A percentile compares a stretch with the other conserved stretches of the same genome.
These are phyloP conservation scores for Adansonia digitata DNA, from an alignment of 345 rosid genomes.

Conservation along the genomic window DNA sequence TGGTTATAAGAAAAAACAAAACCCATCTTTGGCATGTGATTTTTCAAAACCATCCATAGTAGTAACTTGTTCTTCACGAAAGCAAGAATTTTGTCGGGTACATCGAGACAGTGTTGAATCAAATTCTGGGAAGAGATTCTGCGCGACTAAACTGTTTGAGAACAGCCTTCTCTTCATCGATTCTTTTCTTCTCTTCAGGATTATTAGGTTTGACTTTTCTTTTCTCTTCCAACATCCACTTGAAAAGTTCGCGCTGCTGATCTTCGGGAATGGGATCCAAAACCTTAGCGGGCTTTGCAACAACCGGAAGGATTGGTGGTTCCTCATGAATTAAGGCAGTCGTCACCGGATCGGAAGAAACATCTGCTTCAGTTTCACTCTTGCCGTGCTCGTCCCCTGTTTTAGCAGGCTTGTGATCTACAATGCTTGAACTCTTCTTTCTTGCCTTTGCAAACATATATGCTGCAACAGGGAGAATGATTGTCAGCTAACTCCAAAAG, in stretches of 20 bases:
- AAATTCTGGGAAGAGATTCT: slow-evolving; percentile 47
- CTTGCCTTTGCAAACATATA: slow-evolving; percentile 54
- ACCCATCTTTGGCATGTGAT: neutral
- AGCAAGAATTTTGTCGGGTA: slow-evolving; percentile 25
- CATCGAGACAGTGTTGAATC: slow-evolving; percentile 25
- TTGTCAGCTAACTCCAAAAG: neutral
- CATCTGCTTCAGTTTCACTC: slow-evolving; percentile 18
- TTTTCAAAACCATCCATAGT: neutral
- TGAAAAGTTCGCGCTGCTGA: slow-evolving; percentile 64
- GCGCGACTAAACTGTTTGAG: slow-evolving; percentile 59
- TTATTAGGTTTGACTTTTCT: slow-evolving; percentile 52
- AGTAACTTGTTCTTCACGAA: slow-evolving; percentile 10
- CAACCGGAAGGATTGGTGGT: slow-evolving; percentile 18
- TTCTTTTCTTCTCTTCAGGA: slow-evolving; percentile 41
- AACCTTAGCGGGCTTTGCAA: slow-evolving; percentile 27
- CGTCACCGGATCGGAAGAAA: slow-evolving; percentile 15
- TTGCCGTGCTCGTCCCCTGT: slow-evolving; percentile 25
- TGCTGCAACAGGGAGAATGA: slow-evolving; percentile 38
- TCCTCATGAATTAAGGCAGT: slow-evolving; percentile 19
- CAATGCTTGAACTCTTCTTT: slow-evolving; percentile 29
- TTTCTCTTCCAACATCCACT: slow-evolving; percentile 77
- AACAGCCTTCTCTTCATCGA: slow-evolving; percentile 63
- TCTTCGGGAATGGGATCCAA: slow-evolving; percentile 58
- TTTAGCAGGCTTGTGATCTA: slow-evolving; percentile 22
- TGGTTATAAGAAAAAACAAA: neutral